Conservation (phyloP, 2,329 filamentous ascomycete species). For the Xylariomycetidae sp. region DNA sequence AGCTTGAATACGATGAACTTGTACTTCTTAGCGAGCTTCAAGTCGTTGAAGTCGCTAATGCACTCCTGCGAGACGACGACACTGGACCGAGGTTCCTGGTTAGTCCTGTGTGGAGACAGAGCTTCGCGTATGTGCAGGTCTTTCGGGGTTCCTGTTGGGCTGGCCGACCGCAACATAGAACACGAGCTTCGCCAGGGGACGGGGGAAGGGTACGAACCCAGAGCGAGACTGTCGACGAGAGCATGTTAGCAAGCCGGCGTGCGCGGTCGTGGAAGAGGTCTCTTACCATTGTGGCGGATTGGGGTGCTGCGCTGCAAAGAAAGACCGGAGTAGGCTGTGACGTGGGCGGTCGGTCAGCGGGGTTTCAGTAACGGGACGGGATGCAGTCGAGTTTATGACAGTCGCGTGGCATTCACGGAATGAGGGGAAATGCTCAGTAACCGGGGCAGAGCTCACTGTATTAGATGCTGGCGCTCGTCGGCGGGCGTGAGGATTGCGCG, state of each 20-base stretch:
- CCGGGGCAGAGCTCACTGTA: too few relatives aligned
- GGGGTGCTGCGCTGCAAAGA: slow-evolving; percentile 15
- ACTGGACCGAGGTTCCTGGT: slow-evolving; percentile 43
- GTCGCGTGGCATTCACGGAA: too few relatives aligned
- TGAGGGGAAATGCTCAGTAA: too few relatives aligned
- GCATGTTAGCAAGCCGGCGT: slow-evolving; percentile 16
- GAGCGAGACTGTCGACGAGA: slow-evolving; percentile 53
- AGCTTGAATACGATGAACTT: slow-evolving; percentile 90
- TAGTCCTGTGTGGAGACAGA: too few relatives aligned
- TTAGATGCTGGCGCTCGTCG: too few relatives aligned
- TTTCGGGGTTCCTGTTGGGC: too few relatives aligned
- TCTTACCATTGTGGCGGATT: slow-evolving; percentile 25
- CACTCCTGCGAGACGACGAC: slow-evolving; percentile 68
- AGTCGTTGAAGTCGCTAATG: slow-evolving; percentile 67
- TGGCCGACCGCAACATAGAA: too few relatives aligned
- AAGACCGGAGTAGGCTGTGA: slow-evolving; percentile 20
- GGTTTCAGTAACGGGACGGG: too few relatives aligned
- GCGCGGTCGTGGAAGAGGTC: background rate
- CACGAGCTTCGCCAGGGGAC: too few relatives aligned
- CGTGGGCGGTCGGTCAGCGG: slow-evolving; percentile 21
- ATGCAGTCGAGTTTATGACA: too few relatives aligned
- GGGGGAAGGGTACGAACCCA: slow-evolving; percentile 55
- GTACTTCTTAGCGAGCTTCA: slow-evolving; percentile 75
- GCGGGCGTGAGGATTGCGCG: too few relatives aligned
- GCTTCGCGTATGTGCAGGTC: too few relatives aligned